A percentile compares a stretch with the other conserved stretches of the same genome.
These are phyloP conservation scores for Ganoderma multipileum DNA, from an alignment of 1,284 basidiomycete species.

Conservation along the genomic window DNA sequence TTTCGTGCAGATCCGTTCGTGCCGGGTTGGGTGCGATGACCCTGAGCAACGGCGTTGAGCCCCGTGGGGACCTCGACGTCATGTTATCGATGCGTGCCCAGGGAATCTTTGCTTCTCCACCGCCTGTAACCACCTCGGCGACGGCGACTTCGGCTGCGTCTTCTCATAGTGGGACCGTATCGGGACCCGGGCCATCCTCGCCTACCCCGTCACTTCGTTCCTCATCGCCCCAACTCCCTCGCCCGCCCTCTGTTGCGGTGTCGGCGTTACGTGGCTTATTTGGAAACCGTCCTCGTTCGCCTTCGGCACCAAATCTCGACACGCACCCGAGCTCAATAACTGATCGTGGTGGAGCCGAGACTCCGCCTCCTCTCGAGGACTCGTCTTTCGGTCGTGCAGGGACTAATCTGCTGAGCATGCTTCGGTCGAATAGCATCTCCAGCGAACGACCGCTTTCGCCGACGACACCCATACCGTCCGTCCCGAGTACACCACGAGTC, in stretches of 20 bases:
- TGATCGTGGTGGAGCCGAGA: constrained; percentile 27
- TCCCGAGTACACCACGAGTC: constrained; percentile 32
- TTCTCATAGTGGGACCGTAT: constrained; percentile 15
- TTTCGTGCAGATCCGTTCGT: constrained; percentile 58
- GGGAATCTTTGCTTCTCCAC: constrained; percentile 49
- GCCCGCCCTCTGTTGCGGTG: constrained; percentile 42
- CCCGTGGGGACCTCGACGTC: constrained; percentile 79
- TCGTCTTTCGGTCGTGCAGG: constrained; percentile 63
- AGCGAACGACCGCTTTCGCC: constrained; percentile 37
- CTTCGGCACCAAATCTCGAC: constrained; percentile 43
- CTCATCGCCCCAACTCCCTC: constrained; percentile 20
- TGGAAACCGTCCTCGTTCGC: constrained; percentile 60
- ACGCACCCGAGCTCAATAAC: constrained; percentile 45
- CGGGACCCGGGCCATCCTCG: constrained; percentile 14
- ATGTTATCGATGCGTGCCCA: constrained; percentile 81
- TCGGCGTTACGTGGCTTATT: constrained; percentile 66
- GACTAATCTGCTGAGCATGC: constrained; percentile 59
- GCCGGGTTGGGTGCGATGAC: constrained; percentile 64
- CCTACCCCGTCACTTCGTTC: constrained; percentile 30
- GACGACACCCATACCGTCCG: constrained; percentile 29
- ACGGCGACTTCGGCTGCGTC: constrained; percentile 5
- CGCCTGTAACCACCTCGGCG: constrained; percentile 10
- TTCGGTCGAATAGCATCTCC: constrained; percentile 46
- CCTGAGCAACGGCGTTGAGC: constrained; percentile 56
- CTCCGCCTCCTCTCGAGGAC: constrained; percentile 39